Conservation (phyloP, 2,329 filamentous ascomycete genomes). For the Beauveria australis region DNA sequence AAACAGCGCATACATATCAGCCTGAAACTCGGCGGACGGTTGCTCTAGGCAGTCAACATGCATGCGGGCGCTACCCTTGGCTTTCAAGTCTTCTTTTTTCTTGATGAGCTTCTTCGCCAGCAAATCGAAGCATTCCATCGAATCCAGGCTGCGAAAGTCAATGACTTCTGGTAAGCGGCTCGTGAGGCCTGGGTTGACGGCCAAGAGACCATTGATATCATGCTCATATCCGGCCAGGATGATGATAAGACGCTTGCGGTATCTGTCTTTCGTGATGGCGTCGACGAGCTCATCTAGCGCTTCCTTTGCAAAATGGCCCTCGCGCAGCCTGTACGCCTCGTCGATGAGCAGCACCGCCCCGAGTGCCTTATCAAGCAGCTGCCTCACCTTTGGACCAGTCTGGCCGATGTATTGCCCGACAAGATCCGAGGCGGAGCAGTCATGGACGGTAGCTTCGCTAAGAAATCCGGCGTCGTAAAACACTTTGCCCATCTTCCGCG, state of each 20-base stretch:
- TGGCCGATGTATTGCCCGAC: conserved; percentile 63
- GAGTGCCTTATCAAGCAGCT: conserved; percentile 49
- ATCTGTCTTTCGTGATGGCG: conserved; percentile 43
- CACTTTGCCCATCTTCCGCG: conserved; percentile 65
- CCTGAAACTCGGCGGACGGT: background rate
- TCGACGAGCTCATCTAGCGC: conserved; percentile 47
- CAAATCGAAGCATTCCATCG: background rate
- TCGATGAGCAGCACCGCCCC: conserved; percentile 65
- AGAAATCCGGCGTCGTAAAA: conserved; percentile 70
- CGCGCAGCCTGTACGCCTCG: conserved; percentile 57
- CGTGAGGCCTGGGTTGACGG: conserved; percentile 52
- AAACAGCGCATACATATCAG: background rate
- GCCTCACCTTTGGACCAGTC: conserved; percentile 56
- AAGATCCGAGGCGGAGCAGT: conserved; percentile 60
- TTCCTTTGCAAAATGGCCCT: conserved; percentile 49
- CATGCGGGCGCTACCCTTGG: background rate
- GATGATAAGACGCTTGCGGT: conserved; percentile 51
- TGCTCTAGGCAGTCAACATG: background rate
- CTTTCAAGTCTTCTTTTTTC: background rate
- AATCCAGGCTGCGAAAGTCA: background rate
- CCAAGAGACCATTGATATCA: conserved; percentile 57
- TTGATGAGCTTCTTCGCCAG: background rate
- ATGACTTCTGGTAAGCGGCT: conserved; percentile 47
- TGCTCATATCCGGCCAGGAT: conserved; percentile 62
- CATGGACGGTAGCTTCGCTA: conserved; percentile 48